Percentiles rank a stretch among this genome's conserved stretches.
Evolutionary conservation across 2,329 filamentous ascomycete species (phyloP).

Genomic region (Beauveria sp.): DNA sequence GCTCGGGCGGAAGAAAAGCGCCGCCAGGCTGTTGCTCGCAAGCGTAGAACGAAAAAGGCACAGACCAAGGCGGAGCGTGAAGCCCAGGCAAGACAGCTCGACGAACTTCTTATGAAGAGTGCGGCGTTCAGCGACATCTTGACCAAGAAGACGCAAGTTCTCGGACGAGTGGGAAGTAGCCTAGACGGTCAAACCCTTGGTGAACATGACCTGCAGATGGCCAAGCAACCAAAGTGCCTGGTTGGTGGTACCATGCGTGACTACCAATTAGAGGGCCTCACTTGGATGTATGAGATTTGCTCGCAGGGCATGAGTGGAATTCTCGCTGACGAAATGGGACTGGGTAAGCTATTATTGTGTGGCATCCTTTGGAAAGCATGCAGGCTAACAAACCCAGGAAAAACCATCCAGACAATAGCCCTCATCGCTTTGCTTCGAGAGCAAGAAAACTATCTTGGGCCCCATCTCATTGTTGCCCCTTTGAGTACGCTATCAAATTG

Average conservation of each 20-base stretch:
- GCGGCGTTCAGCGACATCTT: constrained; percentile 55
- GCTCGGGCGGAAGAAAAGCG: constrained; percentile 43
- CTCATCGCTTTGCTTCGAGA: constrained; percentile 83
- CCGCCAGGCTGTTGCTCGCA: constrained; percentile 29
- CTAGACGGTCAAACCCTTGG: constrained; percentile 53
- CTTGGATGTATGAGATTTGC: constrained; percentile 85
- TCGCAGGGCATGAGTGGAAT: constrained; percentile 84
- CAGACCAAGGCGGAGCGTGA: constrained; percentile 48
- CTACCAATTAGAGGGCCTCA: constrained; percentile 89
- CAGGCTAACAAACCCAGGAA: constrained; percentile 43
- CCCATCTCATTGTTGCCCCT: constrained; percentile 84
- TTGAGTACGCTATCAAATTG: constrained; percentile 91
- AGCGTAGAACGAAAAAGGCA: constrained; percentile 41
- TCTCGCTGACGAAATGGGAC: constrained; percentile 87
- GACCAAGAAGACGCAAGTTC: constrained; percentile 54
- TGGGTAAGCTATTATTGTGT: constrained; percentile 39
- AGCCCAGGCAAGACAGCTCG: constrained; percentile 50
- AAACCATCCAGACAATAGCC: constrained; percentile 86
- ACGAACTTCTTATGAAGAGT: constrained; percentile 51
- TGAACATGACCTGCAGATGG: constrained; percentile 66
- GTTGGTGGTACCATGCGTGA: constrained; percentile 84
- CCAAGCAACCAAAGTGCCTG: constrained; percentile 77
- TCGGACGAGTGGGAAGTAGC: constrained; percentile 54
- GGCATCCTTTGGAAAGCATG: neutral
- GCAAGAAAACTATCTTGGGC: constrained; percentile 73